These are phyloP conservation scores for Neurospora intermedia DNA, from an alignment of 495 filamentous ascomycete species.

Conservation along the genomic window DNA sequence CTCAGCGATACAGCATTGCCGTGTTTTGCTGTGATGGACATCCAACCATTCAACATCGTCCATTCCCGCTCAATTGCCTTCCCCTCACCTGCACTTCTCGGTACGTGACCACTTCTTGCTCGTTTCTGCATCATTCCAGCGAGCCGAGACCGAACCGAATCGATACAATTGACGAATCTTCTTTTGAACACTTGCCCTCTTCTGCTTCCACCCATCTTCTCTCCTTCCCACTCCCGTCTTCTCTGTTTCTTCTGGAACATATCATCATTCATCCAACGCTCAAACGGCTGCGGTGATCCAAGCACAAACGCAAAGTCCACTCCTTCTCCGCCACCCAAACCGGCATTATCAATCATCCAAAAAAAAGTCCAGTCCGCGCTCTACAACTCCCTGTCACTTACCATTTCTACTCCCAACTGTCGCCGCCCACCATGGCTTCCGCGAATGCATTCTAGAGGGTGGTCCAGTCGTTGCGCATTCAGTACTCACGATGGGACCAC, in stretches of 20 bases:
- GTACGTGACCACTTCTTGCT: conserved; percentile 10
- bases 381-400: conserved; percentile 2
- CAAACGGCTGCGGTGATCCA: neutral
- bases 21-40: neutral
- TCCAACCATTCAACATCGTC: neutral
- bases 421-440: conserved; percentile 27
- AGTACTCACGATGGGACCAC: conserved; percentile 41
- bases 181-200: neutral
- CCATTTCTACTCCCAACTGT: conserved; percentile 2
- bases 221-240: neutral
- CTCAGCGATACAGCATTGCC: neutral
- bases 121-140: neutral
- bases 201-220: neutral
- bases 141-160: neutral
- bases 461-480: conserved; percentile 28
- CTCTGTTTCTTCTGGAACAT: neutral
- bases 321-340: neutral
- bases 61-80: neutral
- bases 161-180: neutral
- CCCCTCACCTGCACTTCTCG: conserved; percentile 5
- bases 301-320: neutral
- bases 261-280: neutral
- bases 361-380: neutral
- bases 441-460: conserved; percentile 43
- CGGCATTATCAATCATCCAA: conserved; percentile 4